Conservation (phyloP, 805 yeast genomes). For the Saturnispora quitensis region DNA sequence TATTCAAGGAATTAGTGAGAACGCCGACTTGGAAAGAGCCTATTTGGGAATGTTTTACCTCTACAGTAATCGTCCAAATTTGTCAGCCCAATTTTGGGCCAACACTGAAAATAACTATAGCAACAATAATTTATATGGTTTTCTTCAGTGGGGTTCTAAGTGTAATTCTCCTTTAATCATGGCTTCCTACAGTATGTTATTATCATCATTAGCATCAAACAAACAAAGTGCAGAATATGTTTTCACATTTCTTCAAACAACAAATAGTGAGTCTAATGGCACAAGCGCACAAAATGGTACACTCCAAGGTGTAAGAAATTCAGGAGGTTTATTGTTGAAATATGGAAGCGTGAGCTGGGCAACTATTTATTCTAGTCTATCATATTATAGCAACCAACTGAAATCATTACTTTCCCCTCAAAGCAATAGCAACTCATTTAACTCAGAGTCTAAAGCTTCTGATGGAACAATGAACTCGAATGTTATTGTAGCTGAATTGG, state of each 20-base stretch:
- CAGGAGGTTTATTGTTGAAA: constrained; percentile 20
- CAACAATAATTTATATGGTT: constrained; percentile 63
- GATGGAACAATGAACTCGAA: background rate
- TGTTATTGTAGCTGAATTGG: constrained; percentile 43
- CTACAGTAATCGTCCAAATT: constrained; percentile 51
- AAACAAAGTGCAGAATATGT: constrained; percentile 42
- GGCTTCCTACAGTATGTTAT: constrained; percentile 70
- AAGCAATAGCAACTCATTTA: background rate
- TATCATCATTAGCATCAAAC: constrained; percentile 67
- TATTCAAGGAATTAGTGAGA: constrained; percentile 55
- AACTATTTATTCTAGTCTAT: constrained; percentile 27
- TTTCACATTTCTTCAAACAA: constrained; percentile 37
- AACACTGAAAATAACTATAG: constrained; percentile 30
- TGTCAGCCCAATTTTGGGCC: constrained; percentile 57
- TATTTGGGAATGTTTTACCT: constrained; percentile 66
- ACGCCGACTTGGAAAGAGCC: constrained; percentile 82
- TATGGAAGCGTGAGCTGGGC: constrained; percentile 30
- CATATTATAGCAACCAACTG: constrained; percentile 25
- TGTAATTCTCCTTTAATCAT: constrained; percentile 69
- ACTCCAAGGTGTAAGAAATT: constrained; percentile 2
- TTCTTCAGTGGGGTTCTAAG: constrained; percentile 81
- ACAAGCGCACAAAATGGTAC: constrained; percentile 4
- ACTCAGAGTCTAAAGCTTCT: background rate
- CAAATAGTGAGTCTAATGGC: constrained; percentile 16
- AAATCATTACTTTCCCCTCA: constrained; percentile 8